phyloP scores from a whole-genome alignment of 805 yeast genomes.

The Debaryomyces hansenii region DNA sequence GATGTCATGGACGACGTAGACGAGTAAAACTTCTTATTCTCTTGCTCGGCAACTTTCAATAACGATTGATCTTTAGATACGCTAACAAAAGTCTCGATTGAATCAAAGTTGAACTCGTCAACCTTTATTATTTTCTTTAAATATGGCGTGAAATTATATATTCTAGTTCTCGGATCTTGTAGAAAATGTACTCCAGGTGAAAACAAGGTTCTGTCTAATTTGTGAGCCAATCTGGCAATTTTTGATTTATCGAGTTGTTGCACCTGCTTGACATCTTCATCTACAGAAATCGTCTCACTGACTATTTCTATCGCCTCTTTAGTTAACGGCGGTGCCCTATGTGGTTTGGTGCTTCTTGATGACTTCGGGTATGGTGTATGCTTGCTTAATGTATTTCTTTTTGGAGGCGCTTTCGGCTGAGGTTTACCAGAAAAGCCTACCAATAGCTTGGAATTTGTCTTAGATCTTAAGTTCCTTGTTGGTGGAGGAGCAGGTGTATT shows the following conservation, averaged over 20 bases:
- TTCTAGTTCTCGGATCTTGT: slow-evolving; percentile 75
- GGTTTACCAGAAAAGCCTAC: not conserved
- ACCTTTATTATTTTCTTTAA: slow-evolving; percentile 61
- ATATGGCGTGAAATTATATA: slow-evolving; percentile 64
- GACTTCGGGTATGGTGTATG: not conserved
- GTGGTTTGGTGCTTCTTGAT: not conserved
- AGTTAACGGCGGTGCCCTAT: not conserved
- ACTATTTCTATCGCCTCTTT: not conserved
- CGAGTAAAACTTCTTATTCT: slow-evolving; percentile 52
- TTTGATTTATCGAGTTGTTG: slow-evolving; percentile 17
- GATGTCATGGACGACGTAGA: slow-evolving; percentile 91
- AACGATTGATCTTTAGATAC: slow-evolving; percentile 66
- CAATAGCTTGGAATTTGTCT: slow-evolving; percentile 4
- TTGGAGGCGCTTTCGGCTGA: not conserved
- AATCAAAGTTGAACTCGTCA: slow-evolving; percentile 63
- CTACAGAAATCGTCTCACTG: slow-evolving; percentile 2
- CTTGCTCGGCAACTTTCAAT: slow-evolving; percentile 43
- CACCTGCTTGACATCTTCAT: slow-evolving; percentile 11
- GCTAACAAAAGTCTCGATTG: slow-evolving; percentile 57
- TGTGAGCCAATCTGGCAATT: slow-evolving; percentile 63
- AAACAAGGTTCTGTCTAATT: slow-evolving; percentile 69
- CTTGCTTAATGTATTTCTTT: not conserved
- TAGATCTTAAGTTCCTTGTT: not conserved
- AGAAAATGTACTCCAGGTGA: slow-evolving; percentile 80
- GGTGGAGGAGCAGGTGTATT: not conserved